Percentiles rank a stretch among this genome's conserved stretches.
Evolutionary conservation across 164 flowering plant genomes (phyloP).

Genomic region (Macadamia integrifolia): DNA sequence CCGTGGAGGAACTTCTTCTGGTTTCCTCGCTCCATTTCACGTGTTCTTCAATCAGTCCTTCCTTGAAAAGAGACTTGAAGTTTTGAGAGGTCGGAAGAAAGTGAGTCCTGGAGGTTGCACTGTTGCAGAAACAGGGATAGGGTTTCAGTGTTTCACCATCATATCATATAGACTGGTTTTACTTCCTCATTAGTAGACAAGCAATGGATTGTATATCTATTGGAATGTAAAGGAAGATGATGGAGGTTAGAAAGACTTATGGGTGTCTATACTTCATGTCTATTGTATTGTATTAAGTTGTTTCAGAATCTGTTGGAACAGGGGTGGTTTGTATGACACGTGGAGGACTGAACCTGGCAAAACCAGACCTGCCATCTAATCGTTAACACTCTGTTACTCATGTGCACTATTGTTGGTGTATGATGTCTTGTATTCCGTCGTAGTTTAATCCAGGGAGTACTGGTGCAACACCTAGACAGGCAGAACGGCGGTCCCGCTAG

Average conservation of each 20-base stretch:
- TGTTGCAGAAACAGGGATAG: not conserved
- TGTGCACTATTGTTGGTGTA: too few species aligned
- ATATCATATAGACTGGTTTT: not conserved
- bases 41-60: not conserved
- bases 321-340: too few species aligned
- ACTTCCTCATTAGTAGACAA: constrained; percentile 7
- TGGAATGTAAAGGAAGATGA: constrained; percentile 5
- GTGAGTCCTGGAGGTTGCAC: not conserved
- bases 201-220: constrained; percentile 11
- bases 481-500: too few species aligned
- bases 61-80: not conserved
- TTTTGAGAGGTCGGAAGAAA: not conserved
- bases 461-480: too few species aligned
- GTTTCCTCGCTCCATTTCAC: constrained; percentile 39
- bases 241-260: constrained; percentile 13
- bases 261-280: constrained; percentile 20
- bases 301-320: too few species aligned
- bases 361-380: too few species aligned
- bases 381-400: too few species aligned
- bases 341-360: too few species aligned
- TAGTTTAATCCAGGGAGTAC: too few species aligned
- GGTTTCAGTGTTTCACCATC: not conserved
- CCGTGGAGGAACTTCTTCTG: constrained; percentile 62
- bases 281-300: not conserved
- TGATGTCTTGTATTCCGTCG: too few species aligned